phyloP scores from a whole-genome alignment of 2,329 filamentous ascomycete species.

The Pseudogymnoascus pannorum region DNA sequence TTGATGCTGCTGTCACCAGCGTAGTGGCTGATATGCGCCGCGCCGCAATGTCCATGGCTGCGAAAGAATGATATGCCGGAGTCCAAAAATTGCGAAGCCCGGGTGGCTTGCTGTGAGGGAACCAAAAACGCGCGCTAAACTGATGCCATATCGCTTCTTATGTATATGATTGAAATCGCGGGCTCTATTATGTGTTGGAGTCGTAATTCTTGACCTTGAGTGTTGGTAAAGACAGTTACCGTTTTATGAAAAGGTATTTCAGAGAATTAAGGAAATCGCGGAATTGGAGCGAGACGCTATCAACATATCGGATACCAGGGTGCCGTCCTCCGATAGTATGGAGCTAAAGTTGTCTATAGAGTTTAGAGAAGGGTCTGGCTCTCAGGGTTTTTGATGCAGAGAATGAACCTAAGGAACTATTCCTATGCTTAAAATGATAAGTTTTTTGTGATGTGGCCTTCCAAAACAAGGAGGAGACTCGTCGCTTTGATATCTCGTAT shows the following conservation, averaged over 20 bases:
- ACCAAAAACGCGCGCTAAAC: constrained; percentile 7
- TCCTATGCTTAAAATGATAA: neutral
- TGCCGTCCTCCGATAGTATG: neutral
- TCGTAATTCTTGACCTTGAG: neutral
- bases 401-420: neutral
- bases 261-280: constrained; percentile 7
- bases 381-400: neutral
- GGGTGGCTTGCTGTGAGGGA: neutral
- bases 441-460: neutral
- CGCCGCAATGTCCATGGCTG: constrained; percentile 3
- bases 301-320: constrained; percentile 3
- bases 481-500: neutral
- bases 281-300: neutral
- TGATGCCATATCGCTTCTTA: neutral
- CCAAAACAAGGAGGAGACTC: neutral
- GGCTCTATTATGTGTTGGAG: neutral
- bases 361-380: neutral
- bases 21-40: constrained; percentile 2
- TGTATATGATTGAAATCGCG: neutral
- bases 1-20: neutral
- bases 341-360: neutral
- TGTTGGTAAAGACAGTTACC: neutral
- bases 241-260: neutral
- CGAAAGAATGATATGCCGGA: neutral
- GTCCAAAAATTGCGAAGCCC: neutral